Conservation (phyloP, 352 stramenopile genomes). For the Globisporangium iwayamae region DNA sequence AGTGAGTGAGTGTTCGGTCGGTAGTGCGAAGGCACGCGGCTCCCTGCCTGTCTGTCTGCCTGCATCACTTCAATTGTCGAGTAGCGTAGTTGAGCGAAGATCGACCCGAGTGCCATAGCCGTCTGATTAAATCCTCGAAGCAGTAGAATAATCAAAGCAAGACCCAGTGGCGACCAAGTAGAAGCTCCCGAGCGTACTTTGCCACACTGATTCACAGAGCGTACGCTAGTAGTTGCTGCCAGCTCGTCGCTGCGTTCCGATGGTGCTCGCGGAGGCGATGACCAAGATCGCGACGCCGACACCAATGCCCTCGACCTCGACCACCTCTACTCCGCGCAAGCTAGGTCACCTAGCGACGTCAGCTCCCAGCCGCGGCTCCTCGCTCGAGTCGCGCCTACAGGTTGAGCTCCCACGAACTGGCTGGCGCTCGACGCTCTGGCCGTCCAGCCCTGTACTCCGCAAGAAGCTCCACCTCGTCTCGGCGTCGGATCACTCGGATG, state of each 20-base stretch:
- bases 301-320: neutral
- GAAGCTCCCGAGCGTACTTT: neutral
- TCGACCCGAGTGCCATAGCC: neutral
- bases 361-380: slow-evolving; percentile 3
- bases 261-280: slow-evolving; percentile 6
- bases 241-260: neutral
- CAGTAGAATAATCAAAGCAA: too few relatives aligned
- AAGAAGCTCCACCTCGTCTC: slow-evolving; percentile 31
- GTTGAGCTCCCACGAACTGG: slow-evolving; percentile 20
- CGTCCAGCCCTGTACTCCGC: slow-evolving; percentile 24
- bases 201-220: neutral
- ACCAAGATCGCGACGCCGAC: slow-evolving; percentile 3
- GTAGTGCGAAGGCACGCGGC: neutral
- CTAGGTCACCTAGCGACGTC: slow-evolving; percentile 12
- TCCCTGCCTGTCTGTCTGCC: neutral
- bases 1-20: neutral
- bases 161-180: neutral
- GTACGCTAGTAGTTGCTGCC: neutral
- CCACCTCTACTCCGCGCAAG: slow-evolving; percentile 1
- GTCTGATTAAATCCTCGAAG: too few relatives aligned
- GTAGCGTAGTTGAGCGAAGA: neutral
- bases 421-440: slow-evolving; percentile 37
- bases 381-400: slow-evolving; percentile 16
- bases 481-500: slow-evolving; percentile 2
- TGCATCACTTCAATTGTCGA: neutral